Evolutionary conservation across 768 basidiomycete species (phyloP), one percentile per base, ranked within the genome.

Genomic region (Melanogaster broomeanus): DNA sequence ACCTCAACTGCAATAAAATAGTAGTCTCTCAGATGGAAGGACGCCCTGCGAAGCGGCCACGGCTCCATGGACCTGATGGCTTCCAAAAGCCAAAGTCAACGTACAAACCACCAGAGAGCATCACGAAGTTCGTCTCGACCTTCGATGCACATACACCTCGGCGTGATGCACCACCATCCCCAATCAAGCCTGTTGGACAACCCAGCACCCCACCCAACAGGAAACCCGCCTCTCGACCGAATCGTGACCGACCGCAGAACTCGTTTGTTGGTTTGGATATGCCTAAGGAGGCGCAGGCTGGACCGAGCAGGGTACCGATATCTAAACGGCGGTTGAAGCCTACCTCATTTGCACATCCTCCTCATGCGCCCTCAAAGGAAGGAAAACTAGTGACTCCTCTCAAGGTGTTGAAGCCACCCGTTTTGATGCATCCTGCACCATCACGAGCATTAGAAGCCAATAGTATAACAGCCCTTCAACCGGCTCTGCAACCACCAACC

Each of bases 41-140:
- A 27, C 57, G 41, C 28, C 45, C 48, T 9, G 18, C 49, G 7
- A 57, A 59, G 37, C 45, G 42, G 13, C 30, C 27, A 34, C 52
- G 53, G 27, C 35, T 55, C 28, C 52, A 46, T 39, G 67, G 65
- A 6, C 68, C 65, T 0, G 67, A 70, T 11, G 67, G 67, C 22
- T 68, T 68, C 30, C 58, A 57, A 21, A 70, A 57, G 42, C 27
- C 62, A 10, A 59, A 53, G 34, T 40, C 57, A 1, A 45, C 50
- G 9, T 68, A 65, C 50, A 68, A 64, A 45, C 66, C 59, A 53
- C 64, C 56, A 19, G 45, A 48, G 15, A 34, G 49, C 13, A 43
- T 43, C 49, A 55, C 41, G 28, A 64, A 54, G 28, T 68, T 70
- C 16, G 53, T 67, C 22, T 68, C 68, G 3, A 45, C 68, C 16